Evolutionary conservation across 768 basidiomycete species (phyloP).

Genomic region (Artomyces pyxidatus): DNA sequence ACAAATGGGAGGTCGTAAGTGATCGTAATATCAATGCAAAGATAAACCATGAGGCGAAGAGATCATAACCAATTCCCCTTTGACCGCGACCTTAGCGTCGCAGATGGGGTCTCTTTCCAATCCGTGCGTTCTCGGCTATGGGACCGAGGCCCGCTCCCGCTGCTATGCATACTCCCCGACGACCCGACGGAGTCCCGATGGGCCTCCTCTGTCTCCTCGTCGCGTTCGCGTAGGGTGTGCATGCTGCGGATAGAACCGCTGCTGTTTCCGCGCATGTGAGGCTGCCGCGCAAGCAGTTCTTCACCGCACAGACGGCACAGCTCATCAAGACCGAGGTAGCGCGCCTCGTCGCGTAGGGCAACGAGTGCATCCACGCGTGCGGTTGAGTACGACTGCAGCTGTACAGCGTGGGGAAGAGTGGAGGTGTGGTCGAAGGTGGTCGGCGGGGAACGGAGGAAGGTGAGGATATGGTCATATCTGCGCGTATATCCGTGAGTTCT

Average conservation of each 20-base stretch:
- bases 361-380: slow-evolving; percentile 50
- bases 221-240: slow-evolving; percentile 50
- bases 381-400: slow-evolving; percentile 32
- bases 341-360: slow-evolving; percentile 74
- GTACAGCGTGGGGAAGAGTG: slow-evolving; percentile 51
- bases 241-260: slow-evolving; percentile 51
- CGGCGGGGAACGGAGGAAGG: slow-evolving; percentile 58
- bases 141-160: background rate
- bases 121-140: background rate
- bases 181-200: slow-evolving; percentile 14
- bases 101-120: background rate
- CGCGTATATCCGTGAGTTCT: slow-evolving; percentile 2
- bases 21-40: background rate
- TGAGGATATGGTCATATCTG: slow-evolving; percentile 65
- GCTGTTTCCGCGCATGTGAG: slow-evolving; percentile 39
- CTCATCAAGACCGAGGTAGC: slow-evolving; percentile 60
- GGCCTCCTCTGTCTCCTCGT: slow-evolving; percentile 25
- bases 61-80: background rate
- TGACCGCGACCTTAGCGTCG: background rate
- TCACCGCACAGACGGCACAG: slow-evolving; percentile 59
- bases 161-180: slow-evolving; percentile 4
- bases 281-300: slow-evolving; percentile 46
- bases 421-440: slow-evolving; percentile 38
- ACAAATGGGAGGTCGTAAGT: no score
- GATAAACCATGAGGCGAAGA: no score